phyloP scores from a whole-genome alignment of 2,329 filamentous ascomycete species.

The Phyllosticta ampelicida region DNA sequence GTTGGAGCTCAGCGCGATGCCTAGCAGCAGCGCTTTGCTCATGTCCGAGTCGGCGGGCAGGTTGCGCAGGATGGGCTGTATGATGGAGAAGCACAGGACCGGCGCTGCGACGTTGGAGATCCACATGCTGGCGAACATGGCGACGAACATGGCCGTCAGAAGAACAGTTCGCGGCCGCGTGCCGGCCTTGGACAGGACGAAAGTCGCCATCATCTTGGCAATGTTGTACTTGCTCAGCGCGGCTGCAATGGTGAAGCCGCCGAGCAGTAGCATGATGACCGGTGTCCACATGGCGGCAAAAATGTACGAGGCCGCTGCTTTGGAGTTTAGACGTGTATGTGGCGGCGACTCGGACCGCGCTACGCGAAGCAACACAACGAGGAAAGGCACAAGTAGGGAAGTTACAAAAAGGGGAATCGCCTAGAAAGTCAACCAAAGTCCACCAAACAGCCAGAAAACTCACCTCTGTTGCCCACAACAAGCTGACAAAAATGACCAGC shows the following conservation, averaged over 20 bases:
- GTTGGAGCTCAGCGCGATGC: slow-evolving; percentile 89
- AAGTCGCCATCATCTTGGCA: slow-evolving; percentile 91
- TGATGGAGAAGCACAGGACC: slow-evolving; percentile 94
- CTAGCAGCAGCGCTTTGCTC: slow-evolving; percentile 89
- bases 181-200: slow-evolving; percentile 91
- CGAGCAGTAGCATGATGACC: slow-evolving; percentile 94
- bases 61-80: slow-evolving; percentile 91
- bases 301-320: slow-evolving; percentile 70
- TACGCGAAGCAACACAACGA: slow-evolving; percentile 77
- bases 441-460: neutral
- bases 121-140: slow-evolving; percentile 96
- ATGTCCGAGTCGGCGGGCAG: slow-evolving; percentile 82
- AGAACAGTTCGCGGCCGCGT: slow-evolving; percentile 82
- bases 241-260: slow-evolving; percentile 90
- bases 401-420: slow-evolving; percentile 96
- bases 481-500: slow-evolving; percentile 83
- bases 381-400: slow-evolving; percentile 83
- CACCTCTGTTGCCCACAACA: slow-evolving; percentile 93
- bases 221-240: slow-evolving; percentile 96
- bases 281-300: slow-evolving; percentile 98
- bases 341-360: slow-evolving; percentile 66
- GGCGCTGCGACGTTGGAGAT: slow-evolving; percentile 97
- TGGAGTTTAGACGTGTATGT: slow-evolving; percentile 61
- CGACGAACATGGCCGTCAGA: slow-evolving; percentile 97
- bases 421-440: slow-evolving; percentile 30